Evolutionary conservation across 2,329 filamentous ascomycete genomes (phyloP), one percentile per base, ranked within the genome.

Genomic region (Xylariaceae sp.): DNA sequence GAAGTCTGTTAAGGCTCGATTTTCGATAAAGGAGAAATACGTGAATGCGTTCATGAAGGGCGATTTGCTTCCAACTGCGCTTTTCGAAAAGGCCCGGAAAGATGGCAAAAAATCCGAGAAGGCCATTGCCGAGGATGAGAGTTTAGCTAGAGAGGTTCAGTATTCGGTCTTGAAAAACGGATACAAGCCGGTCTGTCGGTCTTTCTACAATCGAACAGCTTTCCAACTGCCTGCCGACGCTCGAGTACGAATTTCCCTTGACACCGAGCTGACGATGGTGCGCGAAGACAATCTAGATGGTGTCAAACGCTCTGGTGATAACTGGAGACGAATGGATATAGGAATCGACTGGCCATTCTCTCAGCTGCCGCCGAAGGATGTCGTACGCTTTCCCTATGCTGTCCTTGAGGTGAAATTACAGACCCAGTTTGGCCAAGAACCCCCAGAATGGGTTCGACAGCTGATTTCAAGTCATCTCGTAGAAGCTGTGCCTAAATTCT

Each of bases 401-500:
- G 87, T 99, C 27, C 81, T 99, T 6, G 94, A 99, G 73, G 94
- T 99, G 60, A 99, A 99, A 77, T 82, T 99, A 16, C 94, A 99
- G 75, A 99, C 94, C 1, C 93, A 97, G 72, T 86, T 89, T 50
- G 94, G 94, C 32, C 92, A 97, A 72, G 92, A 97, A 68, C 91
- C 94, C 11, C 94, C 94, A 0, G 89, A 95, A 68, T 99, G 94
- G 94, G 93, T 99, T 64, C 87, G 92, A 18, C 91, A 97, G 69
- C 81, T 99, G 45, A 96, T 92, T 37, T 83, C 91, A 10, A 96
- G 92, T 58, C 94, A 99, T 75, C 81, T 99, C 13, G 94, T 99
- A 2, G 94, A 99, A 75, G 92, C 94, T n/a, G 92, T 99, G 2
- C 94, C 94, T 58, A 99, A 99, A 70, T 99, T 97, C 74, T 97